phyloP scores from a whole-genome alignment of 208 protist genomes.

The Leishmania tarentolae region DNA sequence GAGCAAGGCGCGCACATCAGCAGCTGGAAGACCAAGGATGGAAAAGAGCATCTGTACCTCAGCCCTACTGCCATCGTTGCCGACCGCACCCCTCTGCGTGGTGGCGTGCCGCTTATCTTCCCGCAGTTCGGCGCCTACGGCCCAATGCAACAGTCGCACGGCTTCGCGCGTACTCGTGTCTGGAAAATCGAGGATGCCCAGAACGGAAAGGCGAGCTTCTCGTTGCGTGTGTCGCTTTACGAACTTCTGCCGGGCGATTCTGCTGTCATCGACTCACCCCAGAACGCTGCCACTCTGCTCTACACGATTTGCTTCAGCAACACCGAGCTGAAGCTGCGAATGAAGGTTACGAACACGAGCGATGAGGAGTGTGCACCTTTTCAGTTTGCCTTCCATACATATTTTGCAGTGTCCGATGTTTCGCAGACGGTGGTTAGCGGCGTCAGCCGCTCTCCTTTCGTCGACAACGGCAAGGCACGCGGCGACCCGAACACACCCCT shows the following conservation, averaged over 20 bases:
- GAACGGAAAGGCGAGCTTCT: constrained; percentile 44
- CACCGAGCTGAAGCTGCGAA: constrained; percentile 52
- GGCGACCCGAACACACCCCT: constrained; percentile 45
- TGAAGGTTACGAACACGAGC: constrained; percentile 69
- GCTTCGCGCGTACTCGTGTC: constrained; percentile 71
- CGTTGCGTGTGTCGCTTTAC: constrained; percentile 21
- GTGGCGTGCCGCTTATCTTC: constrained; percentile 90
- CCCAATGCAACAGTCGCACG: constrained; percentile 65
- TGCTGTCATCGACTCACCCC: constrained; percentile 25
- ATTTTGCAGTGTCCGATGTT: constrained; percentile 75
- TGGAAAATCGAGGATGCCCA: constrained; percentile 42
- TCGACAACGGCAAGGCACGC: constrained; percentile 59
- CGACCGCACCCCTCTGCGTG: constrained; percentile 75
- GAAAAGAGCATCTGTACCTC: constrained; percentile 80
- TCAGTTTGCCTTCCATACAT: constrained; percentile 87
- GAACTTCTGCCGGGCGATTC: constrained; percentile 34
- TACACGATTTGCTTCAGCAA: constrained; percentile 85
- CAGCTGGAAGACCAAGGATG: constrained; percentile 66
- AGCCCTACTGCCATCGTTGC: constrained; percentile 77
- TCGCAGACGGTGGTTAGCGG: constrained; percentile 65
- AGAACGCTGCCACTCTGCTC: constrained; percentile 31
- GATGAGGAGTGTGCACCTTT: constrained; percentile 48
- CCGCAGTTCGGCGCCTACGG: constrained; percentile 86
- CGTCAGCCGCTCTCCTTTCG: constrained; percentile 63
- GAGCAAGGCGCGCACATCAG: constrained; percentile 88